Evolutionary conservation across 2,329 filamentous ascomycete genomes (phyloP), one percentile per base, ranked within the genome.

Genomic region (Cytospora piceicola): DNA sequence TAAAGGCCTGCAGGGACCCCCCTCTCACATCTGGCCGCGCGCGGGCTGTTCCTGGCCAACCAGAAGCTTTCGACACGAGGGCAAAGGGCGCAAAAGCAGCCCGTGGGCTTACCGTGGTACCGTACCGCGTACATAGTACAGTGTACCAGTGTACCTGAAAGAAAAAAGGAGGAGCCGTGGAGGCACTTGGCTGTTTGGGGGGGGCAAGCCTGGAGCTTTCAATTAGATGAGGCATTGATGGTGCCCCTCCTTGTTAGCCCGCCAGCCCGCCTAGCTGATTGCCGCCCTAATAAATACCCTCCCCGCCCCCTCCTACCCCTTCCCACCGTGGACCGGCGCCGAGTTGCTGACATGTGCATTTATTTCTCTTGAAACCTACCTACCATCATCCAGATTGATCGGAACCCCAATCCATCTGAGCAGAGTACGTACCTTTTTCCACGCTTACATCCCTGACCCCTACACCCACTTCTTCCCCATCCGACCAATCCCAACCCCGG

Each of bases 241-340:
- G 5, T 49, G 46, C 46, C 46, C 46, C 46, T 49, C 46, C 22
- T 34, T 42, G n/a, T 34, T 42, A 42, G n/a, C 14, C 34, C 53
- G 39, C 61, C 32, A 9, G 32, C 32, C 32, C 34, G 34, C 34
- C 34, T 57, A 65, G 65, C 65, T 67, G 65, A 67, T 67, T 70
- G 70, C 69, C 69, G 71, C 69, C 69, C 66, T 74, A 72, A 76
- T 77, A 77, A 77, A 77, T 77, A 77, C 74, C 73, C 70, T 12
- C 46, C 71, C 72, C 70, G 69, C 72, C 74, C 74, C 73, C 71
- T 24, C 46, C 20, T 70, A 71, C 70, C 69, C 69, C 72, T 73
- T 73, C 62, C 65, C 30, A 61, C 54, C 36, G 69, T 74, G 74
- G 72, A 73, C 72, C 71, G 73, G 69, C 71, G 72, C 46, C 46